phyloP scores from a whole-genome alignment of 768 basidiomycete genomes.

The Psilocybe cyanescens region DNA sequence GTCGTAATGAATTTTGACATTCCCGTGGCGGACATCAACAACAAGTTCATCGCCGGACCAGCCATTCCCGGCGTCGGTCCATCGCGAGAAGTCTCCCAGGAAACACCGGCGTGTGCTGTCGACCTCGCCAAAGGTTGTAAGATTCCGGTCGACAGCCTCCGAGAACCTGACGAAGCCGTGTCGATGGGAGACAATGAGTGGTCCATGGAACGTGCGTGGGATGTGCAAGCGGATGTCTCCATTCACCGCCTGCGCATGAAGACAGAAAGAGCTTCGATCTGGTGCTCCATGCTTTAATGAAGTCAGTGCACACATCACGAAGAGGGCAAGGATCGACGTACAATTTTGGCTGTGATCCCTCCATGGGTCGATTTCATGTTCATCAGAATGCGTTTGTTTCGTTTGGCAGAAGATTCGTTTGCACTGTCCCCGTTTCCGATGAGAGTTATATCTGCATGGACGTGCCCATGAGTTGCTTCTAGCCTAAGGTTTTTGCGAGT shows the following conservation, averaged over 20 bases:
- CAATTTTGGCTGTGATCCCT: slow-evolving; percentile 32
- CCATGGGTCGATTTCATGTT: slow-evolving; percentile 31
- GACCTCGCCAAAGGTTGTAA: slow-evolving; percentile 37
- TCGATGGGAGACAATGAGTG: slow-evolving; percentile 34
- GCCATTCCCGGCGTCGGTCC: slow-evolving; percentile 25
- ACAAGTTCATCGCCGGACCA: slow-evolving; percentile 45
- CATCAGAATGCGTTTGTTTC: slow-evolving; percentile 26
- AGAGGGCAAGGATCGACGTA: slow-evolving; percentile 14
- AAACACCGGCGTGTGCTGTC: slow-evolving; percentile 38
- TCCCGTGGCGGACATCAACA: slow-evolving; percentile 39
- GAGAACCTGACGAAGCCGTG: slow-evolving; percentile 39
- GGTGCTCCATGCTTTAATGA: slow-evolving; percentile 20
- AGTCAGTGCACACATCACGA: neutral
- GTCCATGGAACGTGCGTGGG: slow-evolving; percentile 45
- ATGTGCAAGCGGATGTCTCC: slow-evolving; percentile 40
- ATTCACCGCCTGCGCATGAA: slow-evolving; percentile 27
- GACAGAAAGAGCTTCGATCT: slow-evolving; percentile 27
- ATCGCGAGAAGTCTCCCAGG: slow-evolving; percentile 42
- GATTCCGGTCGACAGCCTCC: slow-evolving; percentile 28
- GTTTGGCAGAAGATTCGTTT: slow-evolving; percentile 14
- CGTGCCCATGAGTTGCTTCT: slow-evolving; percentile 32
- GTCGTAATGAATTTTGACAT: slow-evolving; percentile 39
- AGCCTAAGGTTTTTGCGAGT: slow-evolving; percentile 31
- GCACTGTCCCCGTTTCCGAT: slow-evolving; percentile 13
- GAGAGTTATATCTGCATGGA: slow-evolving; percentile 28